Base-by-base conservation (phyloP, 2,329 filamentous ascomycete species). In the Cordyceps cateniannulata region DNA sequence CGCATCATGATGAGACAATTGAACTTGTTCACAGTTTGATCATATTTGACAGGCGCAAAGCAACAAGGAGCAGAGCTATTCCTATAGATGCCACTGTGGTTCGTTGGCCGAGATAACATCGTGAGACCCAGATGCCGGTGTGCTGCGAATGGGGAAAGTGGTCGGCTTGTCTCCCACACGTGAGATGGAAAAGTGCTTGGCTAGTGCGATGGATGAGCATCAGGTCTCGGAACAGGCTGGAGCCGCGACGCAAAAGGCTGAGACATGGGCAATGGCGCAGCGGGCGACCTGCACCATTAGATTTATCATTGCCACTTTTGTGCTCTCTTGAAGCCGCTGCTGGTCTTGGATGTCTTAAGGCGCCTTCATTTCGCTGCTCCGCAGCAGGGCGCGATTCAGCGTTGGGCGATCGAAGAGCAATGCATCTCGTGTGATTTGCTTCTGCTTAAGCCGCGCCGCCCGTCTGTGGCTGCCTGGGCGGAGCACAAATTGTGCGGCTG, bases 331-430 rank as follows among this genome's bases (percentile, higher is more conserved):
- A 32, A 45, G 25, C 18, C 53, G 7, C 24, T 24, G 27, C 10
- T 22, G 40, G 24, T 7, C 20, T 25, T 47, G 18, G 14, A 42
- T 55, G 53, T 55, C 20, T 55, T 40, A 55, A 18, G n/a, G 29
- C 29, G 27, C 53, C 53, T 55, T 29, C n/a, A n/a, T n/a, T n/a
- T n/a, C 24, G 38, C 53, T n/a, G 25, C 35, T 24, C 49, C 51
- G 24, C 25, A 25, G 32, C 54, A 20, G 44, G 54, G 44, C 45
- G 45, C 45, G 45, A 58, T 49, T 58, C 44, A 58, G 54, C 54
- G 54, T 40, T 16, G 32, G 53, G 53, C 53, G 40, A 56, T 56
- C 42, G 40, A 22, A 25, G 27, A 27, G 27, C 24, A 32, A 25
- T 18, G 22, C 38, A 27, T n/a, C 16, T 25, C 4, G 25, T 32